Percentiles rank a stretch among this genome's conserved stretches.
phyloP scores from a whole-genome alignment of 257 asterid species.

The Ehretia macrophylla region DNA sequence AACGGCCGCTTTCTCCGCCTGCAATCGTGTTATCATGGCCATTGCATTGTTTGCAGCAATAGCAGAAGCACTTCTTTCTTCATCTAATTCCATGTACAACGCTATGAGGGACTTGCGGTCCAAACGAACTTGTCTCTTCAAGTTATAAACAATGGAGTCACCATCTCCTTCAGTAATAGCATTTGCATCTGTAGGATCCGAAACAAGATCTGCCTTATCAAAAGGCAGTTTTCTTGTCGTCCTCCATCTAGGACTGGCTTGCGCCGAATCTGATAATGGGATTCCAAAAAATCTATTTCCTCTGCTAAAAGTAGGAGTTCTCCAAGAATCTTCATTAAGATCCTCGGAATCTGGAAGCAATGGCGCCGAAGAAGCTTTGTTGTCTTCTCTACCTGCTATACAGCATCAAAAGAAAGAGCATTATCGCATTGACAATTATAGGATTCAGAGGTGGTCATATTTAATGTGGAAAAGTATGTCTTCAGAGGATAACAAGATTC shows the following conservation, averaged over 20 bases:
- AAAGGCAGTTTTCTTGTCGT: conserved; percentile 20
- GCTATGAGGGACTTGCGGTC: conserved; percentile 74
- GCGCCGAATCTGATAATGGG: conserved; percentile 64
- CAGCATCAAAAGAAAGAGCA: neutral
- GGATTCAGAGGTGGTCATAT: neutral
- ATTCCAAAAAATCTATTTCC: conserved; percentile 53
- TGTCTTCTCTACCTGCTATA: conserved; percentile 40
- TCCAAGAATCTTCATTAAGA: conserved; percentile 31
- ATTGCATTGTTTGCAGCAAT: conserved; percentile 92
- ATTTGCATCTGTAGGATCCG: conserved; percentile 37
- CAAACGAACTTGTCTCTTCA: conserved; percentile 51
- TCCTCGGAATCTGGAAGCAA: conserved; percentile 42
- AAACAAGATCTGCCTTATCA: conserved; percentile 30
- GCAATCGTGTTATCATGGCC: conserved; percentile 97
- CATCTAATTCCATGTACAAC: conserved; percentile 77
- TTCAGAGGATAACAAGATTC: too few relatives aligned
- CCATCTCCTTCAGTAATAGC: conserved; percentile 34
- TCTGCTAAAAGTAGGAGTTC: conserved; percentile 49
- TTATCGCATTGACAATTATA: neutral
- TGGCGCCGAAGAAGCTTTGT: conserved; percentile 37
- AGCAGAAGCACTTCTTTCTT: conserved; percentile 86
- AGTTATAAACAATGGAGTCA: conserved; percentile 26
- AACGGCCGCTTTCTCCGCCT: conserved; percentile 90
- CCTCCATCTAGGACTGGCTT: conserved; percentile 61
- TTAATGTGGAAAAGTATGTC: too few relatives aligned